Evolutionary conservation across 2,329 filamentous ascomycete species (phyloP).

Genomic region (Camptophora hylomeconis): DNA sequence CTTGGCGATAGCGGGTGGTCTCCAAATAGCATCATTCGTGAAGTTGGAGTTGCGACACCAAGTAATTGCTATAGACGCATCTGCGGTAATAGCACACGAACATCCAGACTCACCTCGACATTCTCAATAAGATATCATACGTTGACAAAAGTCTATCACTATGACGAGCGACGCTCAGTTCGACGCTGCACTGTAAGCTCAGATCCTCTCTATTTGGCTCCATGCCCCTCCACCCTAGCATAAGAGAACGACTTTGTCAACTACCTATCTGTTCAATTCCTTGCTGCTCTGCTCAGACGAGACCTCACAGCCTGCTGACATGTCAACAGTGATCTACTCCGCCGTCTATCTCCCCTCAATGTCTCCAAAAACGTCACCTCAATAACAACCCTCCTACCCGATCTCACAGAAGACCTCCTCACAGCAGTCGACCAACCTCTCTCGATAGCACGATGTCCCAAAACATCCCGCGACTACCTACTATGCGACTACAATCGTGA

Average conservation of each 20-base stretch:
- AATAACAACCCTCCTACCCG: slow-evolving; percentile 77
- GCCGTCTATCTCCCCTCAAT: slow-evolving; percentile 88
- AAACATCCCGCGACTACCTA: slow-evolving; percentile 86
- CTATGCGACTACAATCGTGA: slow-evolving; percentile 99
- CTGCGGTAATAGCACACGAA: too few species aligned
- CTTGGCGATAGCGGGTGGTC: too few species aligned
- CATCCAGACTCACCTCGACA: too few species aligned
- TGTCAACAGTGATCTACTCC: slow-evolving; percentile 74
- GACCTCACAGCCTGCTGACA: slow-evolving; percentile 11
- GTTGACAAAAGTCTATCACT: too few species aligned
- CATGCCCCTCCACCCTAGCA: neutral
- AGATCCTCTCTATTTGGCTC: neutral
- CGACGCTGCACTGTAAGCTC: slow-evolving; percentile 37
- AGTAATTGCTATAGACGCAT: too few species aligned
- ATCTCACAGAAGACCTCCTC: slow-evolving; percentile 92
- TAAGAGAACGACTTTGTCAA: too few species aligned
- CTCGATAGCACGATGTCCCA: slow-evolving; percentile 69
- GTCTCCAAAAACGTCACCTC: slow-evolving; percentile 76
- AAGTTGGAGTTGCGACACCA: too few species aligned
- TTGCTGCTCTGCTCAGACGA: slow-evolving; percentile 1
- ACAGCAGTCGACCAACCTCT: slow-evolving; percentile 96
- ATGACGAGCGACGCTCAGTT: slow-evolving; percentile 30
- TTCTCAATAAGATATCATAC: too few species aligned
- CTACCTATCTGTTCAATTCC: neutral
- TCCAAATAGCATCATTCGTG: too few species aligned